Evolutionary conservation across 805 yeast genomes (phyloP).

Genomic region (Wickerhamiella azyma): DNA sequence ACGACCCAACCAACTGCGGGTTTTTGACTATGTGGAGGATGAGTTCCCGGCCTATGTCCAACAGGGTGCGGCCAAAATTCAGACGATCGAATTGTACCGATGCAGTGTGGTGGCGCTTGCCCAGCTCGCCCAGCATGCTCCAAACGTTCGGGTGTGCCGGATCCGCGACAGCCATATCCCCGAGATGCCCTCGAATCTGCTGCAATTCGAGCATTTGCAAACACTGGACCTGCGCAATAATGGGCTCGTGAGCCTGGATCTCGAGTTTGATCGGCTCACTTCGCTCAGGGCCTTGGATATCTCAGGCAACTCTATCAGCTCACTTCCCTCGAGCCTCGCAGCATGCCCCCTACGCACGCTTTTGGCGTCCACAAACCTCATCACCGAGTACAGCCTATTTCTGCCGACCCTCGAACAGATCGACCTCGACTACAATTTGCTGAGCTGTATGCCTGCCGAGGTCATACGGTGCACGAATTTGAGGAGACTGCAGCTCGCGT

Average conservation of each 20-base stretch:
- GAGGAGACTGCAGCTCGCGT: conserved; percentile 62
- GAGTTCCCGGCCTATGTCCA: background rate
- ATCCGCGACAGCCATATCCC: background rate
- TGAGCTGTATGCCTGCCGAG: conserved; percentile 41
- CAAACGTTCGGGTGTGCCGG: background rate
- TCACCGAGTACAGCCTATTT: conserved; percentile 40
- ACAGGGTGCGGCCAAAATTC: background rate
- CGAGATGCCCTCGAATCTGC: conserved; percentile 29
- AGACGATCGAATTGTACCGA: conserved; percentile 3
- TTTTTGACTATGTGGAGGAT: conserved; percentile 1
- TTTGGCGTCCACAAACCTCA: conserved; percentile 21
- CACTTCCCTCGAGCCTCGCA: conserved; percentile 32
- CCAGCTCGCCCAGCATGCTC: background rate
- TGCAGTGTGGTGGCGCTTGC: background rate
- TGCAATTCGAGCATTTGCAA: conserved; percentile 40
- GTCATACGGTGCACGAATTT: conserved; percentile 47
- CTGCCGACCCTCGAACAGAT: conserved; percentile 40
- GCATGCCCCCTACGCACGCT: conserved; percentile 9
- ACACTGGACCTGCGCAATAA: conserved; percentile 40
- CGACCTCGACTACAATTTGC: conserved; percentile 67
- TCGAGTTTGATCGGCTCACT: conserved; percentile 37
- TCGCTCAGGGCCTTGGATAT: conserved; percentile 49
- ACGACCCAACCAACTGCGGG: background rate
- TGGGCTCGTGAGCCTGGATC: conserved; percentile 38
- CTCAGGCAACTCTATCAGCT: conserved; percentile 56